These are phyloP conservation scores for Phoma sp. DNA, from an alignment of 2,329 filamentous ascomycete species.

Conservation along the genomic window DNA sequence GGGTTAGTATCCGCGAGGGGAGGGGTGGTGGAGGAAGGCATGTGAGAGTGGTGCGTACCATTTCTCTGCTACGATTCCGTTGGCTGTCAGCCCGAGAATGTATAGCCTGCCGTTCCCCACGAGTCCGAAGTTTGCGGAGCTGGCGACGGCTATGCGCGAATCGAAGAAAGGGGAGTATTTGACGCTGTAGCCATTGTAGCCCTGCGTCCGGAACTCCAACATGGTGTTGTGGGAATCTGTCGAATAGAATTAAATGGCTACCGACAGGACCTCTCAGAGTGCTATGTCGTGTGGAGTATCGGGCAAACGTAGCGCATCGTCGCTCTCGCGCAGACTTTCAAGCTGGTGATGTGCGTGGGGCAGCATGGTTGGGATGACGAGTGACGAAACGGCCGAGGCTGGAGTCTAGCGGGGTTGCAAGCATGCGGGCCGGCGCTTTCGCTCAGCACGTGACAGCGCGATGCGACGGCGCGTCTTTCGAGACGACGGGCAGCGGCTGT, in stretches of 20 bases:
- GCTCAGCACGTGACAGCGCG: slow-evolving; percentile 23
- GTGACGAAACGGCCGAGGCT: slow-evolving; percentile 30
- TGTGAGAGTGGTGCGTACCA: slow-evolving; percentile 57
- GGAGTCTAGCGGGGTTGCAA: slow-evolving; percentile 20
- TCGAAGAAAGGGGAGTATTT: slow-evolving; percentile 99
- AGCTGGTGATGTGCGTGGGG: slow-evolving; percentile 22
- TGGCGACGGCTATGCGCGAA: slow-evolving; percentile 86
- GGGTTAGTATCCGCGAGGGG: no score
- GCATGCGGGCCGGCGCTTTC: not conserved
- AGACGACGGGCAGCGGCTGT: not conserved
- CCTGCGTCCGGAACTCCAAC: slow-evolving; percentile 92
- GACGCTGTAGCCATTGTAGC: slow-evolving; percentile 94
- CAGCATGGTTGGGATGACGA: slow-evolving; percentile 29
- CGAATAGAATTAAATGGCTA: not conserved
- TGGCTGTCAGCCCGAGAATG: slow-evolving; percentile 79
- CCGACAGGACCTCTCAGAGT: not conserved
- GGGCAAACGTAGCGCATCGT: slow-evolving; percentile 22
- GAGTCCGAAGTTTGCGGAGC: slow-evolving; percentile 94
- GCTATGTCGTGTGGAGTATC: slow-evolving; percentile 23
- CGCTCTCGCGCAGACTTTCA: slow-evolving; percentile 15
- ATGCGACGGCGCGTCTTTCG: slow-evolving; percentile 15
- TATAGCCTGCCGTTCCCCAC: slow-evolving; percentile 94
- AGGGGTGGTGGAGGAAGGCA: not conserved
- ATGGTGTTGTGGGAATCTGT: slow-evolving; percentile 58
- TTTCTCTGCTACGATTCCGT: slow-evolving; percentile 85